Base-by-base conservation (phyloP, 2,329 filamentous ascomycete species). In the Penicillium griseofulvum region DNA sequence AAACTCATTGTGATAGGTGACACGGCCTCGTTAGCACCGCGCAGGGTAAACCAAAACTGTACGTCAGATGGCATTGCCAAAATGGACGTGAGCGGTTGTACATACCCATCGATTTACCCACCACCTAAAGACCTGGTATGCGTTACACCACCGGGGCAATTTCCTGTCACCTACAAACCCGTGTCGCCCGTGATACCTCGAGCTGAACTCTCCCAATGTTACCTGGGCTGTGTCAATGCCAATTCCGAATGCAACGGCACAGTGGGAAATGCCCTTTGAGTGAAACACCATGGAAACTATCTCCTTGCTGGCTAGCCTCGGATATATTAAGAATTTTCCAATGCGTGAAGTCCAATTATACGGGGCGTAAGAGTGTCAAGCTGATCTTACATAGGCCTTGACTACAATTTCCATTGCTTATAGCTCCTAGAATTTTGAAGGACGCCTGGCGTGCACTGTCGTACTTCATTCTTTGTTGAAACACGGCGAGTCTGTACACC, bases 41-140 rank as follows among this genome's bases (percentile, higher is more conserved):
- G 37, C 45, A 36, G 16, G 33, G 45, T 28, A 33, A 11, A 16
- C 22, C 11, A 24, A 39, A 16, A 19, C 43, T 44, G 52, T 38
- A 54, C 39, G 5, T 49, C 33, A 14, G 31, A 39, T 16, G 45
- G 44, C 14, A 54, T 54, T n/a, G 6, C 17, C 33, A 39, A 34
- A 10, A 39, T 50, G 26, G 46, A 54, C 16, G 26, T 54, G 11
- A 44, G 38, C 16, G 46, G 39, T 33, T 51, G 52, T 29, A 44
- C 16, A 37, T 50, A 22, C 5, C 31, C 39, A 11, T 44, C 46
- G 6, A 33, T 10, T 12, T 54, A 50, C 39, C 42, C 42, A 45
- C 7, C 42, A 9, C 24, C 17, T 5, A 46, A 1, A 0, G 12
- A 28, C 14, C 10, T 52, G 42, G 8, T 39, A 5, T 52, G 49